Evolutionary conservation across 1,284 basidiomycete species (phyloP), one percentile per base, ranked within the genome.

Genomic region (Grifola frondosa): DNA sequence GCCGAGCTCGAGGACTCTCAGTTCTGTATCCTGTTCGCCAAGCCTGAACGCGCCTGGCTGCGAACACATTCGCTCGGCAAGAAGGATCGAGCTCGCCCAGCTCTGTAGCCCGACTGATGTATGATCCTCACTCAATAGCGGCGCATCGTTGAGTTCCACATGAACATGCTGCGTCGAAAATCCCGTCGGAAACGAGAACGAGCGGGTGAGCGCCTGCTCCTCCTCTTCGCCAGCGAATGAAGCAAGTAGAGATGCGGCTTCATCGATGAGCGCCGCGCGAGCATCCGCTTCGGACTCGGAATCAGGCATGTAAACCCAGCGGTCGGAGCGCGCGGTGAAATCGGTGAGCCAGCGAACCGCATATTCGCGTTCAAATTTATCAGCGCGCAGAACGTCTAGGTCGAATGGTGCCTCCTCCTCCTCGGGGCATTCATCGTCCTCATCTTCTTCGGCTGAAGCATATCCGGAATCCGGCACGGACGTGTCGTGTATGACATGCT

Each of bases 41-140:
- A 77, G 60, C 7, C 74, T 73, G 53, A 78, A 85, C 2, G 56
- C 48, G 3, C 42, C 53, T 0, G 89, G 86, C 16, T 75, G 59
- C 3, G 70, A 63, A 29, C 84, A 84, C 49, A 94, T 74, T 39
- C 79, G 74, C 53, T 87, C 76, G 1, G 83, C 84, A 17, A 96
- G 75, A 16, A 91, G 66, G 55, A 92, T 89, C 4, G 86, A 80
- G 50, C 82, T 84, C 4, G 84, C 90, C 91, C 91, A 94, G 51
- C 88, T 93, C 64, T 95, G 91, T 26, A 94, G 71, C 2, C 92
- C 91, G 33, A 93, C 90, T 11, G 78, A 80, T 9, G 88, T 86
- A 61, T 93, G 88, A 61, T 93, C 90, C 16, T 74, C 68, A 25
- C 64, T 70, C 6, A 77, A 71, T 32, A 92, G 72, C 2, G 88